Base-by-base conservation (phyloP, 805 yeast genomes). In the Cyberlindnera maritima region DNA sequence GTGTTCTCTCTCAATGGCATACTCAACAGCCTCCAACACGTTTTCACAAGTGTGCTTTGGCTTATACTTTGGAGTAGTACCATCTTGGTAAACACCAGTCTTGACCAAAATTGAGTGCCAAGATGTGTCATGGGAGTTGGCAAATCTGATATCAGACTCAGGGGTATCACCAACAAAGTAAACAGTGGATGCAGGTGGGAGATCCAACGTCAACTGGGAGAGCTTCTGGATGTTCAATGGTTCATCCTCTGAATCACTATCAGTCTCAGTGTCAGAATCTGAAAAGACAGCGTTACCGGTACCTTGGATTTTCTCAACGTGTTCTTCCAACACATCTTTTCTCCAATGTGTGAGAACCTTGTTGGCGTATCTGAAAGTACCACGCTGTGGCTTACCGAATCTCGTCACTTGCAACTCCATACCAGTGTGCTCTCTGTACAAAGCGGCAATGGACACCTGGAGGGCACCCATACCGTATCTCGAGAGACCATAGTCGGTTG, bases 381-480 rank as follows among this genome's bases (percentile, higher is more conserved):
- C 91, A 56, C 83, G 75, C 63, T 89, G 94, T 1, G 96, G 96
- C 66, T 89, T 89, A 61, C 96, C 96, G 60, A 87, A 89, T 61
- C 95, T 73, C 43, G 85, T 86, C 39, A 86, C 91, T 60, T 81
- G 80, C 57, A 89, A 73, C 56, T 86, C 91, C 54, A 75, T 76
- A 48, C 96, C 96, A 2, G 96, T 88, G 60, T 85, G 89, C 59
- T 88, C 95, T 63, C 83, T 78, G 68, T 81, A 89, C 48, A 89
- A 72, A 0, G 96, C 94, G 46, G 91, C 90, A 60, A 88, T 81
- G 18, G 95, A 85, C 34, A 87, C 90, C 65, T 88, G 96, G 54
- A 89, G 73, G 3, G 97, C 96, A 49, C 97, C 97, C 95, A 89
- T 90, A 51, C 96, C 96, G 62, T 89, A 88, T 63, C 97, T 75